Conservation (phyloP, 495 filamentous ascomycete species). For the Hypoxylon intermedium region DNA sequence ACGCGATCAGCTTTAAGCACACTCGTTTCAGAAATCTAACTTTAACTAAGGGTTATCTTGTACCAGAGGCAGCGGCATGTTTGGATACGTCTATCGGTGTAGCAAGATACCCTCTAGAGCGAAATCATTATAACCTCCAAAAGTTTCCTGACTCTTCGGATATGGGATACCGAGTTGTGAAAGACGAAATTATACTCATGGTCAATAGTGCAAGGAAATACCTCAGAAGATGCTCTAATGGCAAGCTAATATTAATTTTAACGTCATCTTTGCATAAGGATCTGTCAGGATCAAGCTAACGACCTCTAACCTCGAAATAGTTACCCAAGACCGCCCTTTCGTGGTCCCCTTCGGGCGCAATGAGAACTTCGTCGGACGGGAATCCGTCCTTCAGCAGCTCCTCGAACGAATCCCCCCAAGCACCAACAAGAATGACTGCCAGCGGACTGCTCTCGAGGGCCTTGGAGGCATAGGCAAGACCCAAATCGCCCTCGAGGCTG, state of each 20-base stretch:
- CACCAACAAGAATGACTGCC: slow-evolving; percentile 37
- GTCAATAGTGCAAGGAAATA: neutral
- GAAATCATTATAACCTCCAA: neutral
- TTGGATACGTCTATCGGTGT: neutral
- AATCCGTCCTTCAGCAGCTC: no score
- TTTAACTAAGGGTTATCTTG: neutral
- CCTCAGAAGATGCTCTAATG: neutral
- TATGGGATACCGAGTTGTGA: neutral
- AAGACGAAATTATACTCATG: neutral
- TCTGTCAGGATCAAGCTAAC: neutral
- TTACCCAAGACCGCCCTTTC: neutral
- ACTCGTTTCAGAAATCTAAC: neutral
- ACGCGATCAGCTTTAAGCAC: neutral
- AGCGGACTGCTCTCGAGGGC: slow-evolving; percentile 53
- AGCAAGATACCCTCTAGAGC: neutral
- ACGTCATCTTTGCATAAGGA: neutral
- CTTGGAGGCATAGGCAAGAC: slow-evolving; percentile 60
- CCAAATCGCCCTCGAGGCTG: slow-evolving; percentile 62
- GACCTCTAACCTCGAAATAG: neutral
- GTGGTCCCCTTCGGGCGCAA: no score
- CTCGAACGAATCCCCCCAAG: slow-evolving; percentile 31
- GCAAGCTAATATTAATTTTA: neutral
- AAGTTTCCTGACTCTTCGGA: neutral
- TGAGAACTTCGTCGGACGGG: no score
- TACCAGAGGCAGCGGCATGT: neutral